Percentiles rank a stretch among this genome's conserved stretches.
Evolutionary conservation across 2,329 filamentous ascomycete species (phyloP).

Genomic region (Westerdykella aurantiaca): DNA sequence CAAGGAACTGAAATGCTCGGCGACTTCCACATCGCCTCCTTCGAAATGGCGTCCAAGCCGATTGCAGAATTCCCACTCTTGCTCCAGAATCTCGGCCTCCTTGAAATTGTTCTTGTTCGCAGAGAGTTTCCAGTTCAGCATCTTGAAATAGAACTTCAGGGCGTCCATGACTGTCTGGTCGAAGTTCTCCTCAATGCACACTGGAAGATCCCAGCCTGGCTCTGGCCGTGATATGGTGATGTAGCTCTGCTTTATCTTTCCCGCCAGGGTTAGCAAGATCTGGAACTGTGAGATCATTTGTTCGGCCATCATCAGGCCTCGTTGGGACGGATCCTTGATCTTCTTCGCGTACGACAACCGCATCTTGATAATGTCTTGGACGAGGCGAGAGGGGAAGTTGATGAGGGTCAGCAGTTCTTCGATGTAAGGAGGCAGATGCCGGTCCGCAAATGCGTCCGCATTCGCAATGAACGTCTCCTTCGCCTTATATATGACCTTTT

Average conservation of each 20-base stretch:
- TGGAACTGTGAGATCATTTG: constrained; percentile 98
- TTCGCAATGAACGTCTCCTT: constrained; percentile 88
- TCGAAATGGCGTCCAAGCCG: constrained; percentile 87
- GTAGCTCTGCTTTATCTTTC: constrained; percentile 88
- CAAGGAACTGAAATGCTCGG: constrained; percentile 87
- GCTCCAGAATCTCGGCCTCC: constrained; percentile 92
- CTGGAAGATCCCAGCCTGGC: constrained; percentile 89
- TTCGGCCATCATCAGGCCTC: constrained; percentile 89
- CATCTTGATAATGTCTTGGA: constrained; percentile 93
- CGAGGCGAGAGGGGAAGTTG: constrained; percentile 91
- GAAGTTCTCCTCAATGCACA: constrained; percentile 95
- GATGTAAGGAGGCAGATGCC: constrained; percentile 91
- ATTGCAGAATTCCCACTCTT: constrained; percentile 97
- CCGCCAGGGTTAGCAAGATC: constrained; percentile 83
- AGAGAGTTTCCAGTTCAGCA: constrained; percentile 95
- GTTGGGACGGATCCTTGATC: constrained; percentile 90
- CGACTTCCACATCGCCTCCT: constrained; percentile 90
- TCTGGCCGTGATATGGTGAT: constrained; percentile 76
- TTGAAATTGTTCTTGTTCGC: constrained; percentile 99
- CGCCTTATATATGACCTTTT: constrained; percentile 83
- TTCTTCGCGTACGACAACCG: constrained; percentile 86
- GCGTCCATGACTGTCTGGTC: constrained; percentile 88
- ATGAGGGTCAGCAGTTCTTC: constrained; percentile 93
- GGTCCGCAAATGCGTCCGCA: constrained; percentile 74
- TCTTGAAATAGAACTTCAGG: constrained; percentile 96